Conservation (phyloP, 1,139 yeast species). For the Candida sp. region DNA sequence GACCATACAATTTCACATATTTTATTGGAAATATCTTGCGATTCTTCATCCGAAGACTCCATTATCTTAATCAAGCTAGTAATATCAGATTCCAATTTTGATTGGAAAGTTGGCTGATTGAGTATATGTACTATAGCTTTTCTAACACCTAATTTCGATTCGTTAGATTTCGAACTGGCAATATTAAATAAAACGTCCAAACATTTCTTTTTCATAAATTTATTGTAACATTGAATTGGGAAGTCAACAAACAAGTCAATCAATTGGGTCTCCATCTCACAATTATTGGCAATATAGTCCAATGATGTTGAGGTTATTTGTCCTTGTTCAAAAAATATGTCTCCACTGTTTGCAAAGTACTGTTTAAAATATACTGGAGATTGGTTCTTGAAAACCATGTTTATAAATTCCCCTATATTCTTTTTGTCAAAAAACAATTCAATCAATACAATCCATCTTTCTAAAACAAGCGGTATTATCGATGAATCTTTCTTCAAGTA, state of each 20-base stretch:
- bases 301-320: constrained; percentile 25
- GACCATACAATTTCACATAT: constrained; percentile 27
- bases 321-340: constrained; percentile 43
- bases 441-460: constrained; percentile 57
- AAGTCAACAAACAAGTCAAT: constrained; percentile 16
- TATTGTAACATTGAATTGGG: constrained; percentile 52
- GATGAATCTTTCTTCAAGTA: constrained; percentile 12
- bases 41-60: constrained; percentile 10
- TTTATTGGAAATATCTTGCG: constrained; percentile 11
- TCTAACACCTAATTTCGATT: constrained; percentile 11
- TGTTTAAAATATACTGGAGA: constrained; percentile 9
- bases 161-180: constrained; percentile 6
- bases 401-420: constrained; percentile 11
- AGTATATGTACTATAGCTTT: constrained; percentile 32
- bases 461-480: constrained; percentile 25
- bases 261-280: constrained; percentile 4
- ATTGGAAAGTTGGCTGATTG: constrained; percentile 47
- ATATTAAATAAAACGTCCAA: constrained; percentile 28
- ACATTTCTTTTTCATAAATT: constrained; percentile 31
- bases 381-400: constrained; percentile 8
- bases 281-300: constrained; percentile 9
- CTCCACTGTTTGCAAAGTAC: constrained; percentile 15
- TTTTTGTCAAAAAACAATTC: constrained; percentile 27
- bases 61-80: constrained; percentile 18
- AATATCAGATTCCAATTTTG: constrained; percentile 46